Base-by-base conservation (phyloP, 108 stramenopile genomes). In the Cyclotella baltica region DNA sequence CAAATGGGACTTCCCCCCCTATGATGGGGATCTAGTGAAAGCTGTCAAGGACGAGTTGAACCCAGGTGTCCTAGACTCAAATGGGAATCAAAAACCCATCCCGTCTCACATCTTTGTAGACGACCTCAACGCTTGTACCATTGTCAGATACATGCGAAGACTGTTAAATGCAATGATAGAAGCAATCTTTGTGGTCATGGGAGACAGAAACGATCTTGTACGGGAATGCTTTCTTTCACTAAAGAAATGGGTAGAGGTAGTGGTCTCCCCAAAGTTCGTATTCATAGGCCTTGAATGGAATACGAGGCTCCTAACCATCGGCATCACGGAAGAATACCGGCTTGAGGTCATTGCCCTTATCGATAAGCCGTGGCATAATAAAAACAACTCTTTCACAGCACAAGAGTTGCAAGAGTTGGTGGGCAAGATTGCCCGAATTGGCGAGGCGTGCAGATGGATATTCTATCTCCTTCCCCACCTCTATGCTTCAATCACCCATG, bases 141-240 rank as follows among this genome's bases (percentile, higher is more conserved):
- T 36, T 0, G 11, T 15, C 0, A 20, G 46, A 4, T 11, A 16
- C 0, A 71, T 79, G 63, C 16, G 65, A 38, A 18, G 25, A 0
- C 2, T 15, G 0, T 48, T 79, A 6, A 36, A 58, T 9, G 70
- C 65, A 3, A 46, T 48, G 0, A 64, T 79, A 1, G 64, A 79
- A 23, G 78, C 78, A 30, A 66, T 72, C 40, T 79, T 79, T 51
- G 23, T 29, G 0, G 38, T 79, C 1, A 66, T 72, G 78, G 78
- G 78, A 8, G 5, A 27, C 0, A 62, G 25, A 3, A 40, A 72
- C 13, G 1, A 10, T 6, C 22, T 3, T 0, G 4, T 57, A 20
- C 50, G 70, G 1, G 51, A 57, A n/a, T 71, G 70, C 31, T 58
- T 47, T 0, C 2, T 78, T 0, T 46, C 77, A n/a, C 16, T 78